phyloP scores from a whole-genome alignment of 2,329 filamentous ascomycete genomes.

The Cryphonectria parasitica region DNA sequence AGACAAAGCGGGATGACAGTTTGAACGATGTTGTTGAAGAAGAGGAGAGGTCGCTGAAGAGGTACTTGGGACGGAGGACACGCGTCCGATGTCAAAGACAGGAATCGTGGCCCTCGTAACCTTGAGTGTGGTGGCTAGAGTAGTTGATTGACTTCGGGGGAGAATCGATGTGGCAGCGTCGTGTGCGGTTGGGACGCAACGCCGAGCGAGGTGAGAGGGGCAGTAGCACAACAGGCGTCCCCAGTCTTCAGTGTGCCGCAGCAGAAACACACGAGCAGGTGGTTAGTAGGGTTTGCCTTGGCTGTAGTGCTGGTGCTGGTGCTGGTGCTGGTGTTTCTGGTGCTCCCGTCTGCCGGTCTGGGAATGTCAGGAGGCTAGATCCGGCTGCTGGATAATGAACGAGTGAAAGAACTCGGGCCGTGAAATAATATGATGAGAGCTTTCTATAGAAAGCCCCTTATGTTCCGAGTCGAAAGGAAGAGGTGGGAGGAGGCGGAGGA shows the following conservation, averaged over 20 bases:
- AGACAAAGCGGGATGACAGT: neutral
- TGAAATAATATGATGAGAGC: neutral
- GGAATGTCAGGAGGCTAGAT: neutral
- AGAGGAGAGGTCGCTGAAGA: neutral
- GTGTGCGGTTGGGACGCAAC: neutral
- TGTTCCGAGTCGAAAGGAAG: neutral
- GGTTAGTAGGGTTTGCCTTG: neutral
- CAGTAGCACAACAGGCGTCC: neutral
- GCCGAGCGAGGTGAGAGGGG: neutral
- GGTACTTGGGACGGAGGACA: neutral
- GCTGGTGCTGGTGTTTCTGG: neutral
- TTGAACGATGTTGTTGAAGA: neutral
- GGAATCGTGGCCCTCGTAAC: neutral
- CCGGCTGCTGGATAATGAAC: neutral
- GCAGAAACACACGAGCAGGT: neutral
- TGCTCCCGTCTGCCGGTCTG: neutral
- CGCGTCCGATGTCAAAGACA: constrained; percentile 3
- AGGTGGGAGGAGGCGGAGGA: neutral
- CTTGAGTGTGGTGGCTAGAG: neutral
- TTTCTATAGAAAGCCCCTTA: neutral
- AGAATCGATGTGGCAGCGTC: neutral
- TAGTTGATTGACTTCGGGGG: neutral
- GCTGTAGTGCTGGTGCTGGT: neutral
- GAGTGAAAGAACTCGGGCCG: neutral
- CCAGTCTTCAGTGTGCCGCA: neutral